phyloP scores from a whole-genome alignment of 2,329 filamentous ascomycete genomes.

The Penicillium vulpinum region DNA sequence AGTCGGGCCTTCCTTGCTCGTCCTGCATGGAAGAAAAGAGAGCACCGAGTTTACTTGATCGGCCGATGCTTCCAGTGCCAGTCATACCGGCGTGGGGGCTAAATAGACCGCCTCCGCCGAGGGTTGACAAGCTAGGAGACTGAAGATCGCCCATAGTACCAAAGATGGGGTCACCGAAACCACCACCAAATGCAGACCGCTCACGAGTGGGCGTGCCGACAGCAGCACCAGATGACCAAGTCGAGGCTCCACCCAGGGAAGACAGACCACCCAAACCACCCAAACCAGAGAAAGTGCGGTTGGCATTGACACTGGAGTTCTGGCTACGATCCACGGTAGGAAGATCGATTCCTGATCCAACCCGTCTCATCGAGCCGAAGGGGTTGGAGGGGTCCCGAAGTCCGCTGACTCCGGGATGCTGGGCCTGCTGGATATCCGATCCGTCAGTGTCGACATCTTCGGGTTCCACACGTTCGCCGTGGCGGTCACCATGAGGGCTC shows the following conservation, averaged over 20 bases:
- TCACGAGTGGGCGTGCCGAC: conserved; percentile 72
- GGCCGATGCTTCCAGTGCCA: conserved; percentile 66
- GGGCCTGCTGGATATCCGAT: conserved; percentile 53
- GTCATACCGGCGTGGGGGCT: conserved; percentile 58
- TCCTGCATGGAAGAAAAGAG: conserved; percentile 82
- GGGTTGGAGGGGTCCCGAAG: conserved; percentile 52
- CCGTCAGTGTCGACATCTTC: conserved; percentile 60
- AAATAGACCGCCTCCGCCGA: conserved; percentile 58
- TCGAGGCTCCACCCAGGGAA: conserved; percentile 51
- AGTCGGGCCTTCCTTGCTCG: conserved; percentile 61
- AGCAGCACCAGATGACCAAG: conserved; percentile 60
- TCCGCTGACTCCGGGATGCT: conserved; percentile 55
- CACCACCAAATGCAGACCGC: conserved; percentile 50
- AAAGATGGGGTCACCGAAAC: conserved; percentile 66
- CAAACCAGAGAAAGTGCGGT: conserved; percentile 67
- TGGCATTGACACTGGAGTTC: conserved; percentile 79
- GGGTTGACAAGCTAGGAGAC: conserved; percentile 41
- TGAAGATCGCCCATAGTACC: conserved; percentile 75
- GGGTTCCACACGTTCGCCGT: conserved; percentile 50
- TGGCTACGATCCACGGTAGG: conserved; percentile 83
- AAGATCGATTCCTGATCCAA: conserved; percentile 55
- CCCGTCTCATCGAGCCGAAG: conserved; percentile 59
- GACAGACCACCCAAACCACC: conserved; percentile 54
- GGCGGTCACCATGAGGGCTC: conserved; percentile 75
- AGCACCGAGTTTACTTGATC: conserved; percentile 79